Evolutionary conservation across 306 rosid species (phyloP), one percentile per base, ranked within the genome.

Genomic region (Rosa lucieae): DNA sequence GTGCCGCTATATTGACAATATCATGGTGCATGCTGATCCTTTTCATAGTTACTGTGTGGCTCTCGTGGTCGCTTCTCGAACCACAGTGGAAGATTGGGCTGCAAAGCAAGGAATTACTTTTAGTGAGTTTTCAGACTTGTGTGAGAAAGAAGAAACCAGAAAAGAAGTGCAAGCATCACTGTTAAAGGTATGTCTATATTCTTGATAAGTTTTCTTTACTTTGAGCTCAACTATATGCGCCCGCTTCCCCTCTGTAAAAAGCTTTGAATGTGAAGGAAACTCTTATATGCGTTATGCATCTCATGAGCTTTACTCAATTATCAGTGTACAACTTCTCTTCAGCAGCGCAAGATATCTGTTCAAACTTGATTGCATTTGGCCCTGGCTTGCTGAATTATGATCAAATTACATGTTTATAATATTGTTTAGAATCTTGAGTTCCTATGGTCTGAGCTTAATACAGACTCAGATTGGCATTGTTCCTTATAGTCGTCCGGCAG

Each of bases 21-120:
- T 95, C 46, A 90, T 93, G 99, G 17, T 91, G 81, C 90, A 95
- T 70, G 99, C 98, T 69, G 96, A 95, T 86, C 95, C 99, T 71
- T 93, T 93, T 77, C 94, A 88, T 78, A 90, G 89, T 82, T 95
- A 77, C 80, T 89, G 92, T 77, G 99, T 95, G 82, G 96, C 98
- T 72, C 91, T 95, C 48, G 98, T 95, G 68, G 94, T 83, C 65
- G 90, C 89, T 86, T 90, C 97, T 79, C 97, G 80, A 77, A 70
- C 81, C 35, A 55, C 90, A 51, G 73, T 91, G 82, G 88, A 88
- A 84, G 91, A 87, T 44, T 95, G 97, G 99, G 98, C 96, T 78
- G 82, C 90, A 73, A 82, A 84, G 85, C 92, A 88, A 74, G 94
- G 98, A 77, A 83, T 91, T 77, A 8, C 85, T 79, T 87, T 78